A percentile compares a stretch with the other conserved stretches of the same genome.
Evolutionary conservation across 2,329 filamentous ascomycete species (phyloP).

Genomic region (Epichloe amarillans): DNA sequence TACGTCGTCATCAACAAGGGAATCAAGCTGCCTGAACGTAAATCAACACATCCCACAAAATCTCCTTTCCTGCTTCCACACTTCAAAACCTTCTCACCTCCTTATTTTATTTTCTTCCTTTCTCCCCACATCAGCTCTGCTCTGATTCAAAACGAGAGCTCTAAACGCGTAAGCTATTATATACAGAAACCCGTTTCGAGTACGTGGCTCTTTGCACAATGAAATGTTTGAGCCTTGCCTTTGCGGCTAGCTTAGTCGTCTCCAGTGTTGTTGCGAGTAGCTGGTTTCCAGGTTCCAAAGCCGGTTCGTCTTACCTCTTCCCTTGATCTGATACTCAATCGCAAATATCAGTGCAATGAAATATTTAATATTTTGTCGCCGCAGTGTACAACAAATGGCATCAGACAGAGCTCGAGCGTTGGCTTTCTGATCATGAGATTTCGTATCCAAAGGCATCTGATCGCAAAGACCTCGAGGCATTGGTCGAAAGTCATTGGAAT

Average conservation of each 20-base stretch:
- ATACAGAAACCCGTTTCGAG: not conserved
- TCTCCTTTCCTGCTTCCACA: not conserved
- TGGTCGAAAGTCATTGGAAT: slow-evolving; percentile 88
- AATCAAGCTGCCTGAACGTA: not conserved
- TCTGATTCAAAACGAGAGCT: not conserved
- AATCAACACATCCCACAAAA: not conserved
- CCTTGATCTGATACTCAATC: not conserved
- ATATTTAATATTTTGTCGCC: not conserved
- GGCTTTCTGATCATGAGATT: slow-evolving; percentile 85
- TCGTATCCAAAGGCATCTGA: slow-evolving; percentile 84
- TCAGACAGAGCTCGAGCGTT: slow-evolving; percentile 91
- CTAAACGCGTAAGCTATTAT: not conserved
- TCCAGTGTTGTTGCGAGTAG: slow-evolving; percentile 58
- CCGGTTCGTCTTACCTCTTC: slow-evolving; percentile 45
- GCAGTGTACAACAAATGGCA: slow-evolving; percentile 98
- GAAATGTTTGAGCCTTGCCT: slow-evolving; percentile 61
- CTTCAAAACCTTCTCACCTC: not conserved
- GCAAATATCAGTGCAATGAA: not conserved
- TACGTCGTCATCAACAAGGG: slow-evolving; percentile 1
- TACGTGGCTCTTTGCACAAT: slow-evolving; percentile 35
- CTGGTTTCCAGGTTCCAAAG: slow-evolving; percentile 66
- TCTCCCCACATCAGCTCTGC: not conserved
- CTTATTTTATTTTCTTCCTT: not conserved
- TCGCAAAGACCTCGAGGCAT: slow-evolving; percentile 82
- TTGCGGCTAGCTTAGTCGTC: slow-evolving; percentile 59